Evolutionary conservation across 2,329 filamentous ascomycete genomes (phyloP), one percentile per base, ranked within the genome.

Genomic region (Orbilia blumenaviensis): DNA sequence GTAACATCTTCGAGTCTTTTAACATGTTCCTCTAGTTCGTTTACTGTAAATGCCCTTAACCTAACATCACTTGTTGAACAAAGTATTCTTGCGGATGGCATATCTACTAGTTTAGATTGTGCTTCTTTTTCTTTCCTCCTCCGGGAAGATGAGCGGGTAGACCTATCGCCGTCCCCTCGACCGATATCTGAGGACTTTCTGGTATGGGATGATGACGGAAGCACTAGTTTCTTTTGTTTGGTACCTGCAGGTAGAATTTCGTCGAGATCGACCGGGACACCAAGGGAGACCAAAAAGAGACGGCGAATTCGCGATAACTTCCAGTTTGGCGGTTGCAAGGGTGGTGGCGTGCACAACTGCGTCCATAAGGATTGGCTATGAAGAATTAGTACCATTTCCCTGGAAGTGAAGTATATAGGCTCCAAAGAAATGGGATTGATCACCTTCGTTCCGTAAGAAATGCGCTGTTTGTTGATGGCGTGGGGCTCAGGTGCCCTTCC

Each of bases 271-370:
- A 99, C 93, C 0, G 95, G 95, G 0, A 99, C 95, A 16, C 95
- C 95, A 0, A 99, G 88, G 0, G 94, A 97, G 64, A 99, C 94
- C 44, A 99, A 89, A 82, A 99, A 99, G 25, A 99, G 88, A 27
- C 95, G 92, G 63, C 95, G 90, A 80, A 97, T 99, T 61, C 94
- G 92, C 62, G 93, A 97, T 78, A 95, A 92, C 73, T 97, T 96
- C 95, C 95, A 99, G 83, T 99, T 95, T 0, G 95, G 94, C 4
- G 95, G 95, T 81, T 97, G 93, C 38, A 99, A 88, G 1, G 95
- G 94, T 1, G 95, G 95, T 18, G 95, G 94, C 1, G 94, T 94
- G 29, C 97, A 93, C 3, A 99, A 89, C 84, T 99, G 95, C 42
- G 94, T 93, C 95, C 95, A 99, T 34, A 99, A 86, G 0, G 95